Base-by-base conservation (phyloP, 768 basidiomycete genomes). In the Mycena metata region DNA sequence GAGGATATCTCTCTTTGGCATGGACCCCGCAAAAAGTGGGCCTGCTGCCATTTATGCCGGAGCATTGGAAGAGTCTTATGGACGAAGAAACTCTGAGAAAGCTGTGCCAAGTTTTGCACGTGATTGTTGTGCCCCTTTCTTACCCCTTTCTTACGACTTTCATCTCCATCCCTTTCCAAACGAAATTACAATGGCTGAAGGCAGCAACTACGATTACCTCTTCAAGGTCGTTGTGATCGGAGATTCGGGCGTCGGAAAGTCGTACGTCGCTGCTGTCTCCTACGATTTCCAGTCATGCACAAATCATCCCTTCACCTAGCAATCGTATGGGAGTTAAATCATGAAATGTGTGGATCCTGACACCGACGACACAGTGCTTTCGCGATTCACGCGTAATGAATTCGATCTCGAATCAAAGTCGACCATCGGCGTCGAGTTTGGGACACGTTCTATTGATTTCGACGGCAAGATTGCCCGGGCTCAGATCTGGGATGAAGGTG, bases 211-310 rank as follows among this genome's bases (percentile, higher is more conserved):
- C 84, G 97, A 98, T 80, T 99, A 93, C 86, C 91, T 99, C 74
- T 98, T 99, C 91, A 98, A 99, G 89, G 95, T 98, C 75, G 97
- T 99, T 75, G 89, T 99, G 72, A 98, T 99, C 84, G 97, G 97
- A 78, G 97, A 99, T 82, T 98, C 96, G 70, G 97, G 97, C 70
- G 97, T 99, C 78, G 97, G 97, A 80, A 99, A 99, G 89, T 97
- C 96, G 96, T 99, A 84, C 80, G 96, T 92, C 74, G 75, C 76
- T 30, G 35, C 16, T 54, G 57, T 46, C 62, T 73, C 39, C 46
- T 64, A 24, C 58, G 10, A 41, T 66, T 41, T 51, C 46, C 41
- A 55, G 19, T 35, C 13, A 21, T 64, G 57, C 55, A 47, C 47
- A 19, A 11, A 15, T 46, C n/a, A n/a, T n/a, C n/a, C 33, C 21